A percentile compares a stretch with the other conserved stretches of the same genome.
Evolutionary conservation across 805 yeast species (phyloP).

Genomic region (Nakazawaea wickerhamii): DNA sequence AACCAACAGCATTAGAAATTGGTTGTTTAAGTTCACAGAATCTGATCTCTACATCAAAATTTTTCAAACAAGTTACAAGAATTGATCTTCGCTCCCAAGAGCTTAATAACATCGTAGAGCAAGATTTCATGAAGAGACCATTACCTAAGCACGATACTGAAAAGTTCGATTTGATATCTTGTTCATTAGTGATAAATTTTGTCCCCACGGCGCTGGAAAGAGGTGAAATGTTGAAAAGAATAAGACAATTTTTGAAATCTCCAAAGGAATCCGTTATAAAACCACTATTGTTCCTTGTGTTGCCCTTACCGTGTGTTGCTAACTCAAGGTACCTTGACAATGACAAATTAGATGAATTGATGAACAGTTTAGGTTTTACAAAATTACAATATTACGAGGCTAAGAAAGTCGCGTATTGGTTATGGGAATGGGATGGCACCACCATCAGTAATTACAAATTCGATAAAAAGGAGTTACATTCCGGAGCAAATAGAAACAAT

Average conservation of each 20-base stretch:
- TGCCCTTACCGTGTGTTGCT: conserved; percentile 80
- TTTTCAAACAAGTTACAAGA: conserved; percentile 48
- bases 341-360: conserved; percentile 35
- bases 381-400: conserved; percentile 48
- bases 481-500: conserved; percentile 63
- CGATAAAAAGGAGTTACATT: conserved; percentile 44
- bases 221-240: conserved; percentile 70
- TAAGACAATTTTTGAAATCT: conserved; percentile 47
- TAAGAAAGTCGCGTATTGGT: conserved; percentile 68
- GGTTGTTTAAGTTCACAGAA: conserved; percentile 75
- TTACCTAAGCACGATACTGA: conserved; percentile 42
- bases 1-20: conserved; percentile 60
- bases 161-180: conserved; percentile 63
- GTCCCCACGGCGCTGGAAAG: conserved; percentile 68
- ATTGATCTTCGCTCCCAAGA: conserved; percentile 82
- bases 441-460: conserved; percentile 16
- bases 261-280: conserved; percentile 18
- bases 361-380: conserved; percentile 57
- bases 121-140: conserved; percentile 80
- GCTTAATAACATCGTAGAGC: conserved; percentile 55
- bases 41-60: conserved; percentile 52
- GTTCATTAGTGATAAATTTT: conserved; percentile 84
- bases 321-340: conserved; percentile 77
- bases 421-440: conserved; percentile 45
- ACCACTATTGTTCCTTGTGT: conserved; percentile 62